Conservation (phyloP, 331 rosid species). For the Acacia concinna region DNA sequence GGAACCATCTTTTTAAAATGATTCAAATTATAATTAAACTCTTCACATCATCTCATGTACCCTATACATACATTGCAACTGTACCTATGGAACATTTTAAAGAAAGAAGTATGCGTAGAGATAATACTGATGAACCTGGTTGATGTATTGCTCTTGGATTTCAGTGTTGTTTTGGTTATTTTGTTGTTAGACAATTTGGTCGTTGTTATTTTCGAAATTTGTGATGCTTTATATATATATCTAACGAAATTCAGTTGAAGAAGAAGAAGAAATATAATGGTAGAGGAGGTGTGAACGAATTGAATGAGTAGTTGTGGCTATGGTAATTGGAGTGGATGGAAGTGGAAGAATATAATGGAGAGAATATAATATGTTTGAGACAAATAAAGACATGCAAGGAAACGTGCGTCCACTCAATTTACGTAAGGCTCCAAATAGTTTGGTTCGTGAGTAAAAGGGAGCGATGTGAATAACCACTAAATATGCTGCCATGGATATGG, state of each 20-base stretch:
- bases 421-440: neutral
- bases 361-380: neutral
- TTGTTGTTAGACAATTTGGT: too few relatives aligned
- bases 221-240: too few relatives aligned
- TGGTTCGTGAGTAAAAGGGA: neutral
- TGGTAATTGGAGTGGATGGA: neutral
- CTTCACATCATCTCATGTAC: neutral
- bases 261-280: too few relatives aligned
- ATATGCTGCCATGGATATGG: neutral
- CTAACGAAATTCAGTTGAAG: too few relatives aligned
- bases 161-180: too few relatives aligned
- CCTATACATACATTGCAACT: too few relatives aligned
- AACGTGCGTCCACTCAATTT: slow-evolving; percentile 6
- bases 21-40: neutral
- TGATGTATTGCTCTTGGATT: too few relatives aligned
- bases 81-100: too few relatives aligned
- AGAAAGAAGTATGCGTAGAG: too few relatives aligned
- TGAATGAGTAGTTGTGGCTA: too few relatives aligned
- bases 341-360: neutral
- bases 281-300: neutral
- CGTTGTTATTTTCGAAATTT: too few relatives aligned
- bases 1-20: neutral
- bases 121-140: too few relatives aligned
- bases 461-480: neutral
- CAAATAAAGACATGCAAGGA: slow-evolving; percentile 20